phyloP scores from a whole-genome alignment of 2,329 filamentous ascomycete species.

The Thielaviopsis euricoi region DNA sequence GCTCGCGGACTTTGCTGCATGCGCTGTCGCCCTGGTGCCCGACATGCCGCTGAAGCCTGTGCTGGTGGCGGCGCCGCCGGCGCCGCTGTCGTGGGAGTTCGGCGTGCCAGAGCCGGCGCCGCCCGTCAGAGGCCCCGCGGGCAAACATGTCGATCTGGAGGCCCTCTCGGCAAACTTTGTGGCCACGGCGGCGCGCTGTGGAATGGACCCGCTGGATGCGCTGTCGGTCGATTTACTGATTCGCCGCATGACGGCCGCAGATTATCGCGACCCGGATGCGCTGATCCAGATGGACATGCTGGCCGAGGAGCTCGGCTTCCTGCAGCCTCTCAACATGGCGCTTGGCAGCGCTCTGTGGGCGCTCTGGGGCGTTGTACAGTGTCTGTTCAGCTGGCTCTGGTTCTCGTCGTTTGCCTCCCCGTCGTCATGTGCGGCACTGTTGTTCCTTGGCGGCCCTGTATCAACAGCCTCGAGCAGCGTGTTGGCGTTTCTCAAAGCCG shows the following conservation, averaged over 20 bases:
- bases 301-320: background rate
- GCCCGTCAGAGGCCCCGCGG: background rate
- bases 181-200: background rate
- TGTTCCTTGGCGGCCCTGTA: background rate
- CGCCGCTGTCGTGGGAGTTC: background rate
- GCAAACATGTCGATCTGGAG: background rate
- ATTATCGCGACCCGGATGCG: background rate
- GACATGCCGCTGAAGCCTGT: background rate
- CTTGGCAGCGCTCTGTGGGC: background rate
- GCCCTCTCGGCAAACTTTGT: conserved; percentile 2
- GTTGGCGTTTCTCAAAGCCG: background rate
- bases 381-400: background rate
- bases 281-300: background rate
- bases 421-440: background rate
- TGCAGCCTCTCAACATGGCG: background rate
- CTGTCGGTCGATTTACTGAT: background rate
- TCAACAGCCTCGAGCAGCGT: background rate
- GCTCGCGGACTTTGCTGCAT: background rate
- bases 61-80: background rate
- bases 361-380: background rate
- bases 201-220: background rate
- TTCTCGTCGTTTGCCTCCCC: background rate
- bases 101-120: background rate
- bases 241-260: background rate
- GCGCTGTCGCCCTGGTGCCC: background rate